These are phyloP conservation scores for Aquilaria yunnanensis DNA, from an alignment of 345 rosid species.

Conservation along the genomic window DNA sequence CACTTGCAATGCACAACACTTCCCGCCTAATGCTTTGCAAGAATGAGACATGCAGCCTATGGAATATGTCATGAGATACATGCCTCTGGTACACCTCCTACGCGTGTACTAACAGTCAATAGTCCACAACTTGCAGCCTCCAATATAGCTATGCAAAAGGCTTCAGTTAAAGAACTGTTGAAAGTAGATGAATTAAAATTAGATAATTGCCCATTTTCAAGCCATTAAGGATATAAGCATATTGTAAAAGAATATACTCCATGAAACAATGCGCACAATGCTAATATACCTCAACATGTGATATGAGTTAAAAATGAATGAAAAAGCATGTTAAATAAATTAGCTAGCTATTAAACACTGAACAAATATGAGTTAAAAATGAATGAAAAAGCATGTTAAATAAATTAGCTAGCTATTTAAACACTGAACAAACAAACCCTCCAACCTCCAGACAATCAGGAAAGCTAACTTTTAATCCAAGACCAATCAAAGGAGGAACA, in stretches of 20 bases:
- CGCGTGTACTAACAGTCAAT: constrained; percentile 89
- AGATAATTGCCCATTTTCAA: background rate
- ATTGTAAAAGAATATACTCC: too few relatives aligned
- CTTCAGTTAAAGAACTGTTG: constrained; percentile 94
- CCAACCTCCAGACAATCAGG: too few relatives aligned
- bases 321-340: background rate
- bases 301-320: background rate
- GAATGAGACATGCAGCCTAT: too few relatives aligned
- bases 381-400: background rate
- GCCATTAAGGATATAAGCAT: too few relatives aligned
- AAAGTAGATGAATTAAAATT: constrained; percentile 9
- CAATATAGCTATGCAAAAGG: constrained; percentile 95
- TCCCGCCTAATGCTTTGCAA: too few relatives aligned
- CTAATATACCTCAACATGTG: too few relatives aligned
- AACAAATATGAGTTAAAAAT: background rate
- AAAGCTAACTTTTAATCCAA: too few relatives aligned
- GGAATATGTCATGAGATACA: constrained; percentile 15
- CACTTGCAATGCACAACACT: too few relatives aligned
- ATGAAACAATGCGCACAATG: too few relatives aligned
- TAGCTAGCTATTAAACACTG: background rate
- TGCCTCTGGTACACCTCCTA: constrained; percentile 98
- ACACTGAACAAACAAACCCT: background rate
- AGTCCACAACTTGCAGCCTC: constrained; percentile 99
- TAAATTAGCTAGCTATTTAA: background rate
- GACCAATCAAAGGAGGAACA: too few relatives aligned